Conservation (phyloP, 768 basidiomycete species). For the Trametes elegans region DNA sequence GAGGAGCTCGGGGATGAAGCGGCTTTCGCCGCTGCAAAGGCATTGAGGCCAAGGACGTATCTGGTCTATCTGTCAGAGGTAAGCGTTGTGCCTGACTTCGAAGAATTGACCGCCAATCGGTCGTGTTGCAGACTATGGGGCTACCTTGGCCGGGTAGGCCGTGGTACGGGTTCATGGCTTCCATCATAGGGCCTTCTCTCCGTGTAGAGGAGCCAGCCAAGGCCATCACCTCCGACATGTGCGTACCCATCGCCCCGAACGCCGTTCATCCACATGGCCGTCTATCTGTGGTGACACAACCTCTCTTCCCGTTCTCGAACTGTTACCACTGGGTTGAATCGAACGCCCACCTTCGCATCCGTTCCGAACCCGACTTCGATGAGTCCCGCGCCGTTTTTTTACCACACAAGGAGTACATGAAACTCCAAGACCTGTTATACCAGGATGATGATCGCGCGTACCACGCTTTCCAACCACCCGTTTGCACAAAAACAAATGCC, state of each 20-base stretch:
- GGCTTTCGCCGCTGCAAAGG: neutral
- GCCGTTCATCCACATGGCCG: neutral
- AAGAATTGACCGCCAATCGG: too few relatives aligned
- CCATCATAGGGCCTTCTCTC: neutral
- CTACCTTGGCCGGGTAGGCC: neutral
- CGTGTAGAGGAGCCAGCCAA: neutral
- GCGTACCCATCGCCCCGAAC: neutral
- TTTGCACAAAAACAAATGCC: too few relatives aligned
- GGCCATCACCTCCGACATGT: constrained; percentile 5
- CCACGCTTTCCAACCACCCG: neutral
- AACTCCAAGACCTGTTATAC: neutral
- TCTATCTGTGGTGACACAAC: neutral
- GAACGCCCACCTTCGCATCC: neutral
- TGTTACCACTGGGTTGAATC: constrained; percentile 6
- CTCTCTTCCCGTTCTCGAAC: constrained; percentile 1
- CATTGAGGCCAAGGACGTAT: neutral
- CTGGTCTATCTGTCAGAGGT: neutral
- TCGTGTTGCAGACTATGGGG: neutral
- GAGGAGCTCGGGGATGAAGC: neutral
- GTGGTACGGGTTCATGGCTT: neutral
- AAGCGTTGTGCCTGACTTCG: neutral
- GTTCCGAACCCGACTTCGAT: neutral
- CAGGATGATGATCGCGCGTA: neutral
- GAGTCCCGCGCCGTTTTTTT: neutral
- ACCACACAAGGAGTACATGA: neutral